Conservation (phyloP, 306 rosid species). For the Dalbergia cultrata region DNA sequence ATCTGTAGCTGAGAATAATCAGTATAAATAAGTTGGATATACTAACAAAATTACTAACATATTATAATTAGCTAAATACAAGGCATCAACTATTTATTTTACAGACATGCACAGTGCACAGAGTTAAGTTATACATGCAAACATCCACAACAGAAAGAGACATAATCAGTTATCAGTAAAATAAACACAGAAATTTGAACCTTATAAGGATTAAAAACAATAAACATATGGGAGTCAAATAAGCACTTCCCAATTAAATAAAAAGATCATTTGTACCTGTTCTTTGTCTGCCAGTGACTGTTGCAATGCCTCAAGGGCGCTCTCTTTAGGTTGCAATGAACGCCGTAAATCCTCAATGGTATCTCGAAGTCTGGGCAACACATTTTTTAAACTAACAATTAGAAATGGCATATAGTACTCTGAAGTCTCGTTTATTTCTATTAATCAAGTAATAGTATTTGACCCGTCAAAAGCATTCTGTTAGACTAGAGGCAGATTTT, state of each 20-base stretch:
- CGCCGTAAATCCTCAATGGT: slow-evolving; percentile 87
- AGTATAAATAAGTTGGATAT: slow-evolving; percentile 18
- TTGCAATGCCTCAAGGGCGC: slow-evolving; percentile 82
- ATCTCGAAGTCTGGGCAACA: slow-evolving; percentile 81
- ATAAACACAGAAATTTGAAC: not conserved
- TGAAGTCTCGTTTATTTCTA: slow-evolving; percentile 13
- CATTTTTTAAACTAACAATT: slow-evolving; percentile 36
- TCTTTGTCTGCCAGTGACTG: slow-evolving; percentile 88
- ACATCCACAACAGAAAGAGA: slow-evolving; percentile 35
- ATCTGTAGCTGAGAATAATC: slow-evolving; percentile 6
- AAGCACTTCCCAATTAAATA: slow-evolving; percentile 30
- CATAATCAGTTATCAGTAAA: slow-evolving; percentile 16
- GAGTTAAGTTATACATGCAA: slow-evolving; percentile 41
- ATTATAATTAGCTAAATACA: slow-evolving; percentile 3
- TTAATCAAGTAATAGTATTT: slow-evolving; percentile 1
- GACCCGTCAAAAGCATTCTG: slow-evolving; percentile 18
- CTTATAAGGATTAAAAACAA: not conserved
- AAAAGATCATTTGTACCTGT: slow-evolving; percentile 64
- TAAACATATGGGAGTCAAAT: slow-evolving; percentile 33
- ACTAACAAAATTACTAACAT: not conserved
- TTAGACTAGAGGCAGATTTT: slow-evolving; percentile 24
- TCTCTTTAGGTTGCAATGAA: slow-evolving; percentile 90
- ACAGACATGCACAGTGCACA: slow-evolving; percentile 26
- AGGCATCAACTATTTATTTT: slow-evolving; percentile 25
- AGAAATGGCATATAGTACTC: slow-evolving; percentile 38